These are phyloP conservation scores for Paecilomyces sp. DNA, from an alignment of 2,329 filamentous ascomycete genomes.

Conservation along the genomic window DNA sequence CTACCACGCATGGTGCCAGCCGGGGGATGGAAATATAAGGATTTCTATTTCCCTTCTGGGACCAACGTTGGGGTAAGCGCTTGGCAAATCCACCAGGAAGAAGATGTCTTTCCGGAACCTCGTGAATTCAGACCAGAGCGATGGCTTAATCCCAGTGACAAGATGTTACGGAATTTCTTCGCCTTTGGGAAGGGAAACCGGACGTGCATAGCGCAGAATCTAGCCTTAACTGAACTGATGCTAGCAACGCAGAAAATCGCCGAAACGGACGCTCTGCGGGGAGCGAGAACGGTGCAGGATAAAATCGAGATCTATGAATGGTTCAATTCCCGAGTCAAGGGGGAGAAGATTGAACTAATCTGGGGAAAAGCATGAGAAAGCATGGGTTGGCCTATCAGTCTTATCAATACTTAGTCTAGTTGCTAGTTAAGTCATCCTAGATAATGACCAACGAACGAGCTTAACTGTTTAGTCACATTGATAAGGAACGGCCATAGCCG, in stretches of 20 bases:
- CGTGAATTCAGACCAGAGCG: constrained; percentile 41
- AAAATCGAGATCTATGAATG: constrained; percentile 48
- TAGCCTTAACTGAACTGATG: constrained; percentile 40
- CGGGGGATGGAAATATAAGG: constrained; percentile 29
- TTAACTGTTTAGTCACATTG: not conserved
- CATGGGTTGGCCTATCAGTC: not conserved
- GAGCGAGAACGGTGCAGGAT: constrained; percentile 33
- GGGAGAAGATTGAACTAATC: constrained; percentile 39
- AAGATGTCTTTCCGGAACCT: constrained; percentile 37
- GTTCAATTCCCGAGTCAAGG: constrained; percentile 49
- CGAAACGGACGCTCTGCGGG: constrained; percentile 36
- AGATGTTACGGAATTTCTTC: constrained; percentile 39
- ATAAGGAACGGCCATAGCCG: not conserved
- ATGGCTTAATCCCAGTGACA: constrained; percentile 35
- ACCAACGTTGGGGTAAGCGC: constrained; percentile 41
- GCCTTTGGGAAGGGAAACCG: constrained; percentile 44
- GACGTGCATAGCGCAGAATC: constrained; percentile 44
- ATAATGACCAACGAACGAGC: not conserved
- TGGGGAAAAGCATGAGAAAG: not conserved
- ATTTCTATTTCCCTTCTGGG: constrained; percentile 34
- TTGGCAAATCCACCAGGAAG: constrained; percentile 42
- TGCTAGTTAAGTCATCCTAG: not conserved
- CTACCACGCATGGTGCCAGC: constrained; percentile 43
- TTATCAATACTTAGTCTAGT: not conserved
- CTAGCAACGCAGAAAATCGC: constrained; percentile 38